phyloP scores from a whole-genome alignment of 2,329 filamentous ascomycete species.

The Fusarium sp. region DNA sequence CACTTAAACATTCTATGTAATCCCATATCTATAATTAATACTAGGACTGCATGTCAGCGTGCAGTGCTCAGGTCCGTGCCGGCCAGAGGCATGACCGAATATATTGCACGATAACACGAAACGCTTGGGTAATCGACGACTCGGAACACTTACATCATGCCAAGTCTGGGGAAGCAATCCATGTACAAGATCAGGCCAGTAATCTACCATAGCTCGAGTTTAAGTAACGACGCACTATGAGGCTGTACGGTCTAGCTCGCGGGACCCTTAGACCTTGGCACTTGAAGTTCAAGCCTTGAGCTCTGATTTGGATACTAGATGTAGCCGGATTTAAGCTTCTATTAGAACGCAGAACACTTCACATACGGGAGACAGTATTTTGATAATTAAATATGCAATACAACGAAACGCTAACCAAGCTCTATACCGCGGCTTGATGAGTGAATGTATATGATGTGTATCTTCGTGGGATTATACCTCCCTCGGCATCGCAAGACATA shows the following conservation, averaged over 20 bases:
- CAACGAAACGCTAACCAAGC: neutral
- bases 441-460: slow-evolving; percentile 30
- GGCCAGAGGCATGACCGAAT: neutral
- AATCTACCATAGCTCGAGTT: neutral
- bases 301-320: neutral
- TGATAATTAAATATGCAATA: neutral
- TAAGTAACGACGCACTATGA: neutral
- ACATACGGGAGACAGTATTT: no score
- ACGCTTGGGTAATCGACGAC: neutral
- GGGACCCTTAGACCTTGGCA: neutral
- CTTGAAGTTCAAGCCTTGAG: neutral
- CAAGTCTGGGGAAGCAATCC: neutral
- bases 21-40: neutral
- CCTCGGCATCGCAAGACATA: slow-evolving; percentile 25
- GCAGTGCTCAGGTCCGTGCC: neutral
- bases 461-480: slow-evolving; percentile 13
- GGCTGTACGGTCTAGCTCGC: neutral
- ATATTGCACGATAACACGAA: neutral
- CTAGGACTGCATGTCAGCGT: neutral
- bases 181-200: neutral
- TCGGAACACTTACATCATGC: neutral
- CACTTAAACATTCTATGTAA: neutral
- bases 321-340: neutral
- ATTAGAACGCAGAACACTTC: neutral
- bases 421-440: slow-evolving; percentile 1